phyloP scores from a whole-genome alignment of 805 yeast species.

The Yamadazyma endophytica region DNA sequence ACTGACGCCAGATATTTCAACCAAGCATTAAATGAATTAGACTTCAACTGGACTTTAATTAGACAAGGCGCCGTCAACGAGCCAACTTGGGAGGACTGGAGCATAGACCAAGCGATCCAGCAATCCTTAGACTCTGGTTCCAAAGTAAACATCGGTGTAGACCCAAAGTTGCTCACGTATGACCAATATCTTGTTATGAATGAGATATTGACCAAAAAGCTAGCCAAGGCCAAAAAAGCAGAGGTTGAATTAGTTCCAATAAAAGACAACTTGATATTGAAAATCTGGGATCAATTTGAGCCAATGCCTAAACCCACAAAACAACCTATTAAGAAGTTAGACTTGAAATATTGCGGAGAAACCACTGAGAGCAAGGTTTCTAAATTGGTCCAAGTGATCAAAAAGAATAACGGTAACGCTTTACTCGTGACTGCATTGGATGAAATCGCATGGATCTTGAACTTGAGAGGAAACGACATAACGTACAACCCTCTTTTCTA shows the following conservation, averaged over 20 bases:
- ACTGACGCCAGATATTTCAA: slow-evolving; percentile 61
- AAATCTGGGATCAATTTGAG: slow-evolving; percentile 69
- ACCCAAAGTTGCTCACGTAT: slow-evolving; percentile 46
- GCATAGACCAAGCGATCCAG: slow-evolving; percentile 47
- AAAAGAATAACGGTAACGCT: slow-evolving; percentile 26
- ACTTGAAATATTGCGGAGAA: slow-evolving; percentile 61
- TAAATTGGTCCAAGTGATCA: slow-evolving; percentile 30
- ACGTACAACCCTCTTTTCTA: slow-evolving; percentile 53
- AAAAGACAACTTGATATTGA: slow-evolving; percentile 66
- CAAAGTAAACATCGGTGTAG: slow-evolving; percentile 39
- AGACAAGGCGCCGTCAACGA: slow-evolving; percentile 48
- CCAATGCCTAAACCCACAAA: slow-evolving; percentile 52
- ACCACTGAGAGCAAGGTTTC: slow-evolving; percentile 52
- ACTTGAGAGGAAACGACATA: slow-evolving; percentile 50
- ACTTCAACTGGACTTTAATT: slow-evolving; percentile 55
- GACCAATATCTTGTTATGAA: slow-evolving; percentile 28
- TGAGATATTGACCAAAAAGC: slow-evolving; percentile 23
- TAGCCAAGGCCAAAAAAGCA: slow-evolving; percentile 19
- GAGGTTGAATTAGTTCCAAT: slow-evolving; percentile 42
- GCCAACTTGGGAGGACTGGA: slow-evolving; percentile 59
- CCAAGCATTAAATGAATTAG: slow-evolving; percentile 56
- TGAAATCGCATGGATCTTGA: slow-evolving; percentile 53
- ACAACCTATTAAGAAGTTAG: slow-evolving; percentile 47
- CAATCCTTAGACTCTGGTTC: slow-evolving; percentile 44
- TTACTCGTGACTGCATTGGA: slow-evolving; percentile 45